Conservation (phyloP, 2,329 filamentous ascomycete species). For the Microdochium trichocladiopsis region DNA sequence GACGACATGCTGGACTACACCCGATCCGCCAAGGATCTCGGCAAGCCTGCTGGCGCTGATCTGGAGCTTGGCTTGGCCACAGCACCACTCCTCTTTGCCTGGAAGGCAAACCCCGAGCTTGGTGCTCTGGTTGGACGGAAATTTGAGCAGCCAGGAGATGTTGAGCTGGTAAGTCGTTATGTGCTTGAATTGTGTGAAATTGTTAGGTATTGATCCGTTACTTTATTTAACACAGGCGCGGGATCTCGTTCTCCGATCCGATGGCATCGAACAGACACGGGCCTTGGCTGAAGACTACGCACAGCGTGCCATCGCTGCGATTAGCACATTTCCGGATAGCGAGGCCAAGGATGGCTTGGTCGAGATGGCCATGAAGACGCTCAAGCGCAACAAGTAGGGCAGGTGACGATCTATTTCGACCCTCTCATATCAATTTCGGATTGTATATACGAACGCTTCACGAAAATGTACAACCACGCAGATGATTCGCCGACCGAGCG, state of each 20-base stretch:
- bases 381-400: conserved; percentile 76
- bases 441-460: conserved; percentile 9
- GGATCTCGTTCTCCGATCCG: conserved; percentile 72
- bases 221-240: conserved; percentile 82
- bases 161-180: conserved; percentile 59
- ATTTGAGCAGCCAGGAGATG: conserved; percentile 78
- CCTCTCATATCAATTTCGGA: neutral
- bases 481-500: too few relatives aligned
- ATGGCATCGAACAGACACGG: conserved; percentile 87
- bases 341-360: conserved; percentile 88
- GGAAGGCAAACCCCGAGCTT: conserved; percentile 80
- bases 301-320: conserved; percentile 79
- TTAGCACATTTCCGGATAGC: conserved; percentile 80
- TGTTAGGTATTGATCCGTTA: too few relatives aligned
- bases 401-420: neutral
- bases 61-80: conserved; percentile 89
- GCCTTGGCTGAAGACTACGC: conserved; percentile 86
- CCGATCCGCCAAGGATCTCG: conserved; percentile 72
- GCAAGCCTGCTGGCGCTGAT: conserved; percentile 92
- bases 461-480: neutral
- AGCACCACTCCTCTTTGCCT: conserved; percentile 89
- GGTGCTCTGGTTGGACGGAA: conserved; percentile 87
- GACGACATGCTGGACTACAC: conserved; percentile 99
- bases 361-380: conserved; percentile 90
- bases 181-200: too few relatives aligned